phyloP scores from a whole-genome alignment of 805 yeast genomes.

The Pichia heedii region DNA sequence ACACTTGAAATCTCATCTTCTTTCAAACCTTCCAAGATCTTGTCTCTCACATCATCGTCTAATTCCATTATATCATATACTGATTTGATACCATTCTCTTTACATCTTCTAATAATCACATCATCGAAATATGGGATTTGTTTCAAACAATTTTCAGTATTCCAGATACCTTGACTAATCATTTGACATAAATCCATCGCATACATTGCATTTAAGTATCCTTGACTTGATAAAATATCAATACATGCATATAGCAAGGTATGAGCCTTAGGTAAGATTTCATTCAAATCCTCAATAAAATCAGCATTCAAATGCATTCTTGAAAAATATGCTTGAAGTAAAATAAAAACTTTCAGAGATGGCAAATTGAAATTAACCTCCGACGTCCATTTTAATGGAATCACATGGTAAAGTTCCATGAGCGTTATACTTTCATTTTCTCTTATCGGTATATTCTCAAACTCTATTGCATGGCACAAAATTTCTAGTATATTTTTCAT shows the following conservation, averaged over 20 bases:
- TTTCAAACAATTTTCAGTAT: conserved; percentile 61
- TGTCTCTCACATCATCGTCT: conserved; percentile 55
- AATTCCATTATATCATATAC: conserved; percentile 73
- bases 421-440: conserved; percentile 46
- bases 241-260: conserved; percentile 56
- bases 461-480: conserved; percentile 61
- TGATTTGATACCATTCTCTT: conserved; percentile 46
- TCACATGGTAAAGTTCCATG: conserved; percentile 40
- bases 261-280: conserved; percentile 41
- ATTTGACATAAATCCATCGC: conserved; percentile 87
- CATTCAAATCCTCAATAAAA: conserved; percentile 44
- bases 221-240: conserved; percentile 74
- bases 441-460: conserved; percentile 56
- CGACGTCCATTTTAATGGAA: conserved; percentile 50
- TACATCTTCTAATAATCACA: conserved; percentile 45
- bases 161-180: conserved; percentile 84
- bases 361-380: conserved; percentile 37
- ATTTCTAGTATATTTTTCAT: conserved; percentile 55
- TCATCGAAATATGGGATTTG: conserved; percentile 67
- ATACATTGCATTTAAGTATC: conserved; percentile 63
- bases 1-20: conserved; percentile 49
- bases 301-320: conserved; percentile 57
- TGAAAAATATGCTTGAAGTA: conserved; percentile 76
- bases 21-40: conserved; percentile 44
- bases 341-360: conserved; percentile 58